Base-by-base conservation (phyloP, 2,329 filamentous ascomycete species). In the Neophaeococcomyces aloes region DNA sequence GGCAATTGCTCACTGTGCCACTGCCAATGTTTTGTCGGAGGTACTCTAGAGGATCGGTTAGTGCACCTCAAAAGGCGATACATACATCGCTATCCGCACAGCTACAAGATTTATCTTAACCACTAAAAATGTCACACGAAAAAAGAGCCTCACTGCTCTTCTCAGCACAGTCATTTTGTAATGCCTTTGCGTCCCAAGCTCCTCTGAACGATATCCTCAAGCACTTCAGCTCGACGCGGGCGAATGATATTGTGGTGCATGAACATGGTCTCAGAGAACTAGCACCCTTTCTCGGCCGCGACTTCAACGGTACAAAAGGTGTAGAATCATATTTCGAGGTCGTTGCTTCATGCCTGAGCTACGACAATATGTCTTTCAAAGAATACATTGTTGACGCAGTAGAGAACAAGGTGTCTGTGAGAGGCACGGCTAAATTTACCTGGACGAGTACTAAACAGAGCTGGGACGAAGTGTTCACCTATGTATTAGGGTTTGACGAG, bases 391-490 rank as follows among this genome's bases (percentile, higher is more conserved):
- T 65, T 14, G 66, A 68, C 47, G 41, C 53, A 18, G 54, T 51
- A 13, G 51, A 50, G 3, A 49, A 58, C 45, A 56, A 57, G 15
- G 59, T 67, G 15, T 56, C 51, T 11, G 48, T 67, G 0, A 52
- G 60, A 2, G 65, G 65, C 1, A 35, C 42, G 2, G 64, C 59
- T 1, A 56, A 45, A 32, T 67, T 67, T 32, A 50, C 46, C 0
- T 63, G 58, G 55, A 61, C 55, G 25, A 40, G 45, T 2, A 66
- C 61, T 0, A 58, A 57, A 0, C 55, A 66, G 38, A 54, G 48
- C 5, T 68, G 65, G 65, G 53, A 64, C 33, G 65, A 68, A 52
- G 58, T 56, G 5, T 68, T 68, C 49, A 49, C 55, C 10, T 68
- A 67, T 53, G 54, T 60, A 25, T 50, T 68, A 32, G 56, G 52